Percentiles rank a stretch among this genome's conserved stretches.
Evolutionary conservation across 106 monocot genomes (phyloP).

Genomic region (Gastrodia elata): DNA sequence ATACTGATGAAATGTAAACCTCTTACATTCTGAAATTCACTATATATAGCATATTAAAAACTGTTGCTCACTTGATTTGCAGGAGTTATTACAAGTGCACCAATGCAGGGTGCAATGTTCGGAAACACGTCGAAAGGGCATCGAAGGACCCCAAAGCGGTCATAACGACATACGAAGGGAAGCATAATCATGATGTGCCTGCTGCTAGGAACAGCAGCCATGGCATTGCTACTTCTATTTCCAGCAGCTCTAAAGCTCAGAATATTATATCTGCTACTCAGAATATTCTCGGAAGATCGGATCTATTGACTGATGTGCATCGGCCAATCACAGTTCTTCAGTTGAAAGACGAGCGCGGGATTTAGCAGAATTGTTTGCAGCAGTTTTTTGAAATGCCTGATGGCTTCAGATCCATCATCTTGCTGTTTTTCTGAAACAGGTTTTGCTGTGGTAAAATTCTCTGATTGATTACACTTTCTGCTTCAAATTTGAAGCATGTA

Average conservation of each 20-base stretch:
- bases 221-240: slow-evolving; percentile 12
- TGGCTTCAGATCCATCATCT: slow-evolving; percentile 6
- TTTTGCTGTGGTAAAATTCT: background rate
- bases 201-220: slow-evolving; percentile 43
- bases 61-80: background rate
- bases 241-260: slow-evolving; percentile 15
- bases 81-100: slow-evolving; percentile 92
- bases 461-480: background rate
- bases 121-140: slow-evolving; percentile 79
- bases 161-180: slow-evolving; percentile 72
- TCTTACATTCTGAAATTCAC: no score
- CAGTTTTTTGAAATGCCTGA: background rate
- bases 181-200: slow-evolving; percentile 74
- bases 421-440: background rate
- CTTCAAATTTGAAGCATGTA: background rate
- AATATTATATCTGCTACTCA: slow-evolving; percentile 20
- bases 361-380: slow-evolving; percentile 2
- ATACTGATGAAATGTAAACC: no score
- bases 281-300: slow-evolving; percentile 17
- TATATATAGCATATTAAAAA: background rate
- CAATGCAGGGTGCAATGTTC: slow-evolving; percentile 51
- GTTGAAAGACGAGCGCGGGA: slow-evolving; percentile 48
- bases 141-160: slow-evolving; percentile 50
- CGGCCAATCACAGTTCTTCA: slow-evolving; percentile 27
- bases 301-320: slow-evolving; percentile 20